Conservation (phyloP, 208 protist genomes). For the Leptomonas pyrrhocoris region DNA sequence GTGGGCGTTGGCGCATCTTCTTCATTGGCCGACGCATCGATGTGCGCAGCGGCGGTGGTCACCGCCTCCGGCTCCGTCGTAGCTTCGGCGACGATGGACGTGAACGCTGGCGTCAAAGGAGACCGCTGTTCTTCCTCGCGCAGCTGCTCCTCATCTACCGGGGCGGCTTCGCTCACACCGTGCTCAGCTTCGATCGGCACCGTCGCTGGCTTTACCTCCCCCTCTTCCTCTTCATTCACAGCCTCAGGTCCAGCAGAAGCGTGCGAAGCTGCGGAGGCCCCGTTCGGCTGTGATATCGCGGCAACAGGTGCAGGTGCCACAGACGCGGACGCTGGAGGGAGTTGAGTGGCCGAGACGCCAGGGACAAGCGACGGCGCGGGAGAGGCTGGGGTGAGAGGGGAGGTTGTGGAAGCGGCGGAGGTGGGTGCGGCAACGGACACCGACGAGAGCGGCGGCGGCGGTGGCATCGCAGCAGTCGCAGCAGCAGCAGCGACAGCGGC, state of each 20-base stretch:
- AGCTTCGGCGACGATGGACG: neutral
- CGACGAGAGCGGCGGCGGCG: neutral
- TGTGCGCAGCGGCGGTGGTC: neutral
- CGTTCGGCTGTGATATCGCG: neutral
- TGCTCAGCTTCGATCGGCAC: no score
- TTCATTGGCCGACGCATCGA: neutral
- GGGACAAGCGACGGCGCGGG: conserved; percentile 7
- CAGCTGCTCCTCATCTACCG: conserved; percentile 1
- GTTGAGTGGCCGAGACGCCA: neutral
- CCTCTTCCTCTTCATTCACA: neutral
- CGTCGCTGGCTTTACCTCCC: neutral
- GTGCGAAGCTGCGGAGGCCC: neutral
- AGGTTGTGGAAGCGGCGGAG: conserved; percentile 1
- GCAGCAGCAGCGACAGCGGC: no score
- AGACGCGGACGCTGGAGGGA: neutral
- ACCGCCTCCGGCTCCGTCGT: neutral
- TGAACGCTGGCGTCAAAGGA: neutral
- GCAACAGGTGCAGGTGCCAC: neutral
- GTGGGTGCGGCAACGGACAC: neutral
- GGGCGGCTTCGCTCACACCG: neutral
- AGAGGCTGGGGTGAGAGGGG: conserved; percentile 10
- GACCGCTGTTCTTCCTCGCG: no score
- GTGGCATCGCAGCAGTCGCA: neutral
- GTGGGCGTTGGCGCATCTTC: neutral
- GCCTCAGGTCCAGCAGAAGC: neutral